Evolutionary conservation across 1,139 yeast genomes (phyloP), one percentile per base, ranked within the genome.

Genomic region (Taphrina betulina): DNA sequence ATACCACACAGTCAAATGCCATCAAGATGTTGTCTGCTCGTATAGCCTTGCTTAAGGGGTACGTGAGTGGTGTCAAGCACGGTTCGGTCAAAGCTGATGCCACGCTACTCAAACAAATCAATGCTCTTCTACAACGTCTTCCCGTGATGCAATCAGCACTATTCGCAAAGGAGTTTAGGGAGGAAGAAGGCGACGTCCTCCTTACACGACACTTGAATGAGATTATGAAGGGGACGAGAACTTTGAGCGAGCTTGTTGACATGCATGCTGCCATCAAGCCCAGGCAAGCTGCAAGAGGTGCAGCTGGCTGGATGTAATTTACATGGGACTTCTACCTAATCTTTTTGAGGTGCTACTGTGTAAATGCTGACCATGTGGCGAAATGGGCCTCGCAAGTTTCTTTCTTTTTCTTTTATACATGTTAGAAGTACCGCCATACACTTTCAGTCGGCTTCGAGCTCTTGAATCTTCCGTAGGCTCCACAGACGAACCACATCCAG

Each of bases 401-500:
- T n/a, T n/a, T n/a, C n/a, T n/a, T n/a, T n/a, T n/a, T n/a, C n/a
- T n/a, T n/a, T n/a, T n/a, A n/a, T n/a, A n/a, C n/a, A n/a, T n/a
- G n/a, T 34, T 20, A 50, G 33, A 50, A 50, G 46, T 40, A 50
- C 3, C 54, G 38, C 54, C 54, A 50, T 10, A 35, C 40, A 22
- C 54, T 50, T 12, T 50, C 54, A 10, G 40, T 40, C 16, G 40
- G 16, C 24, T 40, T 40, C 19, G 40, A 22, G 36, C 40, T 26
- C 46, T 50, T 50, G 54, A 50, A 50, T 10, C 41, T 20, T 8
- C 54, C 54, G 31, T 50, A 50, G 22, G 34, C 16, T 3, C 54
- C 40, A 24, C 54, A 50, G 22, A 50, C 54, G 14, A 50, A 50
- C 54, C 54, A 50, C 54, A 50, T 50, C 54, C 54, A 50, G 3